Conservation (phyloP, 495 filamentous ascomycete species). For the Penicillium canescens region DNA sequence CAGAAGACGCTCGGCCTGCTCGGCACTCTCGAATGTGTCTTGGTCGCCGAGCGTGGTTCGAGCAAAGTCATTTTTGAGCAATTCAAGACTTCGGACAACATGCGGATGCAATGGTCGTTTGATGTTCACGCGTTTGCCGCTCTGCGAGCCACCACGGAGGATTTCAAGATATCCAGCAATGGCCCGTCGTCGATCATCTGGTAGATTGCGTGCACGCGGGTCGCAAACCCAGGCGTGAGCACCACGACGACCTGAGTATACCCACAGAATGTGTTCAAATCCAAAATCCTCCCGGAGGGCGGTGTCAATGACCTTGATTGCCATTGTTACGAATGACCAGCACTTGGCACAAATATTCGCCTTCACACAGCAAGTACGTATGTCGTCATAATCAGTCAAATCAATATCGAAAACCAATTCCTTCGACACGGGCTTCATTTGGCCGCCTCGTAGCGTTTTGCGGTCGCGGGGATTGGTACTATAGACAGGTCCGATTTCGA, state of each 20-base stretch:
- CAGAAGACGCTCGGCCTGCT: slow-evolving; percentile 72
- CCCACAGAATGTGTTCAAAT: slow-evolving; percentile 95
- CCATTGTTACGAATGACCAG: slow-evolving; percentile 97
- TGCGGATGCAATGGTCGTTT: slow-evolving; percentile 89
- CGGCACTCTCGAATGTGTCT: slow-evolving; percentile 74
- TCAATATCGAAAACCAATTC: slow-evolving; percentile 99
- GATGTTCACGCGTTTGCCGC: slow-evolving; percentile 84
- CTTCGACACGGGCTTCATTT: slow-evolving; percentile 78
- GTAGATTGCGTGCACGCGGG: slow-evolving; percentile 74
- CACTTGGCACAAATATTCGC: slow-evolving; percentile 93
- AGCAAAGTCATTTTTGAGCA: slow-evolving; percentile 77
- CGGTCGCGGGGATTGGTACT: slow-evolving; percentile 90
- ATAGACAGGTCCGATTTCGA: slow-evolving; percentile 97
- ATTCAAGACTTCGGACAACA: slow-evolving; percentile 78
- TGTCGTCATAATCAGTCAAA: slow-evolving; percentile 96
- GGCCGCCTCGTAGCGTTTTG: slow-evolving; percentile 66
- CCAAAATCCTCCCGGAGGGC: slow-evolving; percentile 91
- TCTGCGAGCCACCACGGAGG: slow-evolving; percentile 76
- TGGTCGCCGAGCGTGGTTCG: slow-evolving; percentile 77
- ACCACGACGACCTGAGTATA: slow-evolving; percentile 94
- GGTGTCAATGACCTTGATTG: slow-evolving; percentile 87
- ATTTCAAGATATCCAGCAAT: slow-evolving; percentile 88
- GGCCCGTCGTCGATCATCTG: slow-evolving; percentile 79
- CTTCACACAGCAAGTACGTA: slow-evolving; percentile 90
- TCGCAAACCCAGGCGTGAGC: slow-evolving; percentile 99